Conservation (phyloP, 2,329 filamentous ascomycete species). For the Colletotrichum karsti region DNA sequence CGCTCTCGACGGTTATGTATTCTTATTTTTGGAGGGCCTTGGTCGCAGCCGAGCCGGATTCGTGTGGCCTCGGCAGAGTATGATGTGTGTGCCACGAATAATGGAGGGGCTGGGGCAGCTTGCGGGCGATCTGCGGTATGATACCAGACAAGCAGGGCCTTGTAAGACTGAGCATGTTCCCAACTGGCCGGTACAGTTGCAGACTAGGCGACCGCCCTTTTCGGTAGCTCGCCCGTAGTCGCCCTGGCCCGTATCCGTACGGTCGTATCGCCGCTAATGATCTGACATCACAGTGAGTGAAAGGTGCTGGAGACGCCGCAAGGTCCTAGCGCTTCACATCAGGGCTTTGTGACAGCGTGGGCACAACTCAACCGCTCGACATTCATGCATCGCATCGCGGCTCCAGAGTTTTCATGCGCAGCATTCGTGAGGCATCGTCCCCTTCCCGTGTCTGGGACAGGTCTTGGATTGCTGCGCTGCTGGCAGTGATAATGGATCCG, state of each 20-base stretch:
- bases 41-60: neutral
- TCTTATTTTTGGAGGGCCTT: neutral
- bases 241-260: no score
- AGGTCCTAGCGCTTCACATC: neutral
- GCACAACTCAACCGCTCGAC: neutral
- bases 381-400: neutral
- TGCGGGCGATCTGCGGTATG: slow-evolving; percentile 12
- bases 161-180: slow-evolving; percentile 12
- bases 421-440: neutral
- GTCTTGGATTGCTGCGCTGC: slow-evolving; percentile 1
- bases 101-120: neutral
- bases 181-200: slow-evolving; percentile 21
- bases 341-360: slow-evolving; percentile 10
- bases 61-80: neutral
- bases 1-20: neutral
- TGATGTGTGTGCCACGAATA: neutral
- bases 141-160: slow-evolving; percentile 13
- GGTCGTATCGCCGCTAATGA: neutral
- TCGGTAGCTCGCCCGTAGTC: slow-evolving; percentile 13
- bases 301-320: neutral
- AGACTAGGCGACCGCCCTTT: slow-evolving; percentile 11
- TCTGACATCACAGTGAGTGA: neutral
- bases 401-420: neutral
- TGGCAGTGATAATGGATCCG: neutral
- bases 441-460: neutral